These are phyloP conservation scores for Saccharomycopsis fermentans DNA, from an alignment of 805 yeast species.

Conservation along the genomic window DNA sequence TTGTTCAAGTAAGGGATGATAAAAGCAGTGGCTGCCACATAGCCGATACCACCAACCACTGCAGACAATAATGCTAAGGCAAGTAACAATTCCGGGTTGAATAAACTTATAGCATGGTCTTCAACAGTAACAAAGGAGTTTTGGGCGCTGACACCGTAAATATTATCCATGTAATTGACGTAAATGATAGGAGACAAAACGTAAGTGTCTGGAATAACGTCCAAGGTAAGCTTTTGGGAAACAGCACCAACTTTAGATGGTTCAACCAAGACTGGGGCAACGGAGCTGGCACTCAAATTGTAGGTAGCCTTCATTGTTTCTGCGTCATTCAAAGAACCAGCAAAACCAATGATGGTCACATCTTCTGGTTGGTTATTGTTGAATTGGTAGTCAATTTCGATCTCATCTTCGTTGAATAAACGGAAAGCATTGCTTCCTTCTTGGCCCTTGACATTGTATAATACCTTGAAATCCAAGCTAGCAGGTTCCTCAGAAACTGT, in stretches of 20 bases:
- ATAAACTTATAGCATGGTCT: conserved; percentile 59
- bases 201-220: conserved; percentile 50
- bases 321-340: conserved; percentile 54
- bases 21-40: conserved; percentile 34
- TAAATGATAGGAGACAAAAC: conserved; percentile 49
- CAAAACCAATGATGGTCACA: conserved; percentile 52
- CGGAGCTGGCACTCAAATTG: conserved; percentile 53
- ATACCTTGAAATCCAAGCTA: conserved; percentile 9
- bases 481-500: conserved; percentile 1
- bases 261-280: conserved; percentile 49
- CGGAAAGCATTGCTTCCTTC: conserved; percentile 7
- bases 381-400: conserved; percentile 42
- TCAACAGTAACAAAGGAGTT: conserved; percentile 46
- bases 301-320: conserved; percentile 39
- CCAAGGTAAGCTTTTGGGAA: conserved; percentile 50
- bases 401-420: conserved; percentile 43
- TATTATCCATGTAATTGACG: conserved; percentile 37
- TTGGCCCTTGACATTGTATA: conserved; percentile 8
- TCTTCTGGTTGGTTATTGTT: conserved; percentile 42
- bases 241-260: conserved; percentile 41
- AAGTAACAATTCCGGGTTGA: conserved; percentile 62
- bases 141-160: conserved; percentile 46
- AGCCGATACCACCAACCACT: conserved; percentile 40
- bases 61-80: conserved; percentile 45
- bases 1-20: conserved; percentile 36